Evolutionary conservation across 768 basidiomycete genomes (phyloP), one percentile per base, ranked within the genome.

Genomic region (Phanerochaete sordida): DNA sequence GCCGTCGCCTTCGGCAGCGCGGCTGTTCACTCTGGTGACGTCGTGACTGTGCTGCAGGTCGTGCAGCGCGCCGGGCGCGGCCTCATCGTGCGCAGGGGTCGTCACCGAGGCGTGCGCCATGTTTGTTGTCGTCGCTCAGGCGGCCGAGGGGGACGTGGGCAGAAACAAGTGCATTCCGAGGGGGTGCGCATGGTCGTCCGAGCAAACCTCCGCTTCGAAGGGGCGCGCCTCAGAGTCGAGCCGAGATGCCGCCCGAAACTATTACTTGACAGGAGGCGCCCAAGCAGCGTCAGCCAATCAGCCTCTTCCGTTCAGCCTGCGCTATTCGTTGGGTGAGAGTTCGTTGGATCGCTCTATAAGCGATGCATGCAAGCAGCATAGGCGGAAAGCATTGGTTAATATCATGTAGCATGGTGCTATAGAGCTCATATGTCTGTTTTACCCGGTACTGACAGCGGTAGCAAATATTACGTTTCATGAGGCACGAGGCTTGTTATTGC

Each of bases 211-310:
- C 33, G 19, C n/a, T 33, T n/a, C 24, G 26, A 49, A 21, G n/a
- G 50, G 16, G n/a, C 7, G 16, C 28, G 30, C 30, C n/a, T 51
- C 50, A 31, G 23, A 30, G 11, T n/a, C 15, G 15, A 33, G 50
- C 50, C 50, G 50, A 51, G 50, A 51, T 51, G 50, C 50, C 50
- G 50, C n/a, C 50, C 13, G 33, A n/a, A n/a, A 35, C 33, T 35
- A 35, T 35, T 35, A n/a, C 33, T 35, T 35, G 39, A 43, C 19
- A 13, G 33, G 39, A 43, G 19, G 39, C 39, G 39, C 39, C 33
- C 33, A 7, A n/a, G 6, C 33, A 35, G 33, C 33, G 33, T 35
- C 39, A 43, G 39, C 39, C 39, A 43, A 43, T 43, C 39, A 43
- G 19, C 8, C 39, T 12, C 39, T 43, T 43, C 19, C 39, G 19